phyloP scores from a whole-genome alignment of 1,139 yeast genomes.

The Hansenula lynferdii region DNA sequence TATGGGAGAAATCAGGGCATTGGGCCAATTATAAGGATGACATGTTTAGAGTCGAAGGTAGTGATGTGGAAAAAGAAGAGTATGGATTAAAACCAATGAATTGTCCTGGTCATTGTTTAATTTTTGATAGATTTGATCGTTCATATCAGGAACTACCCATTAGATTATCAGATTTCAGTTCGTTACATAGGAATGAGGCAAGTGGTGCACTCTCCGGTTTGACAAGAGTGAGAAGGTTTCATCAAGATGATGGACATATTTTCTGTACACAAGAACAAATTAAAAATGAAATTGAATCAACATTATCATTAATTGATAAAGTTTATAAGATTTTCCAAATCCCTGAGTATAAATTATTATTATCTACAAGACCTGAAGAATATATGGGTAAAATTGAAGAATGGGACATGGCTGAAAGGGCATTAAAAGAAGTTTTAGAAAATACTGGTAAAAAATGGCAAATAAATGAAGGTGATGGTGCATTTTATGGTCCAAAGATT shows the following conservation, averaged over 20 bases:
- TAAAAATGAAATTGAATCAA: conserved; percentile 67
- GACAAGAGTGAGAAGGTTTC: conserved; percentile 93
- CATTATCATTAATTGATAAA: conserved; percentile 70
- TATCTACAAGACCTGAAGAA: conserved; percentile 85
- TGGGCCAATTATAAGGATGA: conserved; percentile 95
- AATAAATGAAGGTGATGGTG: conserved; percentile 90
- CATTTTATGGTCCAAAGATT: conserved; percentile 95
- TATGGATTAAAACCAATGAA: conserved; percentile 97
- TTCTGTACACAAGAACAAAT: conserved; percentile 87
- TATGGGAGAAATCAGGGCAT: conserved; percentile 94
- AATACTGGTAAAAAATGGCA: conserved; percentile 62
- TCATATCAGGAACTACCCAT: conserved; percentile 89
- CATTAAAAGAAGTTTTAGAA: conserved; percentile 61
- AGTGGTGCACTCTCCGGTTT: conserved; percentile 93
- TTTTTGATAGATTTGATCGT: conserved; percentile 77
- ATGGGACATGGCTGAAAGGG: conserved; percentile 83
- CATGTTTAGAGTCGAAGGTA: conserved; percentile 74
- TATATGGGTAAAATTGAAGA: conserved; percentile 77
- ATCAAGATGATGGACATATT: conserved; percentile 98
- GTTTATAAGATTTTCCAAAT: conserved; percentile 81
- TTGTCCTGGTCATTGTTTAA: conserved; percentile 96
- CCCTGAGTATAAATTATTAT: conserved; percentile 55
- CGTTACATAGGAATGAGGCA: conserved; percentile 91
- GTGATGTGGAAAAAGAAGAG: conserved; percentile 42
- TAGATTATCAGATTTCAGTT: conserved; percentile 88